Conservation (phyloP, 208 protist genomes). For the Leishmania mexicana region DNA sequence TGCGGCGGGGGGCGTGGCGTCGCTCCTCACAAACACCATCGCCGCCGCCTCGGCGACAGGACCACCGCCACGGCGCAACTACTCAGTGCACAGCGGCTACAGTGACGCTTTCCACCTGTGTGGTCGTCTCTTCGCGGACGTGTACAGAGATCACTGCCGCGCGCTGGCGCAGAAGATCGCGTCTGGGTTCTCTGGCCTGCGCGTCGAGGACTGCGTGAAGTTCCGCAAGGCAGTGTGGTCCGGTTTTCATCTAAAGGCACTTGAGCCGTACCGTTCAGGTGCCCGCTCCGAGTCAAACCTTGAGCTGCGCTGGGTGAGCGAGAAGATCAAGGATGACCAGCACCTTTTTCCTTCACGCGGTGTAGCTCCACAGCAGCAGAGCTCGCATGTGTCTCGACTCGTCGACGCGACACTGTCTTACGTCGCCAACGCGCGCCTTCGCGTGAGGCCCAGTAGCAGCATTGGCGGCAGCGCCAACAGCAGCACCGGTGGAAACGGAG, state of each 20-base stretch:
- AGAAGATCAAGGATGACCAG: slow-evolving; percentile 54
- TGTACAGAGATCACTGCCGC: slow-evolving; percentile 32
- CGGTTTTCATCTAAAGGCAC: slow-evolving; percentile 31
- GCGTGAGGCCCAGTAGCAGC: slow-evolving; percentile 15
- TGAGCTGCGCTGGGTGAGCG: slow-evolving; percentile 40
- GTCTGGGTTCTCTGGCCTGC: slow-evolving; percentile 23
- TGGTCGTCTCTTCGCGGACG: slow-evolving; percentile 26
- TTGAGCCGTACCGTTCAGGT: slow-evolving; percentile 26
- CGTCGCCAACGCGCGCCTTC: slow-evolving; percentile 28
- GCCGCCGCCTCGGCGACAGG: neutral
- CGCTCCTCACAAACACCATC: slow-evolving; percentile 25
- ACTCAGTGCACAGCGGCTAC: slow-evolving; percentile 32
- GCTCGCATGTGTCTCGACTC: slow-evolving; percentile 19
- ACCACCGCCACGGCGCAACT: slow-evolving; percentile 21
- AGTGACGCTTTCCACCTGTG: slow-evolving; percentile 42
- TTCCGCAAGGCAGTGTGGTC: slow-evolving; percentile 35
- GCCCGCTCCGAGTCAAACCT: slow-evolving; percentile 43
- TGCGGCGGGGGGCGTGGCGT: slow-evolving; percentile 17
- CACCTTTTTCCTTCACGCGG: slow-evolving; percentile 53
- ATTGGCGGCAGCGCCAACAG: neutral
- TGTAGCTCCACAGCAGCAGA: slow-evolving; percentile 19
- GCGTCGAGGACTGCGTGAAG: slow-evolving; percentile 36
- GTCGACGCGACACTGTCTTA: slow-evolving; percentile 32
- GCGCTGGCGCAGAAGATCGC: slow-evolving; percentile 30
- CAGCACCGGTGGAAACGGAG: neutral